These are phyloP conservation scores for Plectranthus barbatus DNA, from an alignment of 257 asterid genomes.

Conservation along the genomic window DNA sequence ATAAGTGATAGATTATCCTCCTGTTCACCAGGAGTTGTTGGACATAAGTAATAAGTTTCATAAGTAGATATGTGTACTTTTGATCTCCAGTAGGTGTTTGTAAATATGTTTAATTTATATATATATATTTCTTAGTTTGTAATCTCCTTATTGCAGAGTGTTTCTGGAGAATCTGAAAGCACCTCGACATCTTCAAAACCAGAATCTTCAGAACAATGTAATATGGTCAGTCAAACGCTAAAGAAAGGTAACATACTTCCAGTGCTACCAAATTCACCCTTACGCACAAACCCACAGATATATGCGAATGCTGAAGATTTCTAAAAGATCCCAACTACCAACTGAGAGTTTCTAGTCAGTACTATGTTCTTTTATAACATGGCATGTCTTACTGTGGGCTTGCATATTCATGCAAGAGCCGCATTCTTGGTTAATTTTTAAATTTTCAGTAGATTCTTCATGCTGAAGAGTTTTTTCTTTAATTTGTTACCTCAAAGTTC, in stretches of 20 bases:
- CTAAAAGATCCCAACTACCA: neutral
- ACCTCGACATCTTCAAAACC: slow-evolving; percentile 40
- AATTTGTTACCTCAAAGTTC: neutral
- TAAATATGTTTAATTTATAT: neutral
- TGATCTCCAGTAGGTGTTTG: neutral
- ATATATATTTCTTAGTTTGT: neutral
- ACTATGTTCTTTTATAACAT: neutral
- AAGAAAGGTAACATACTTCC: slow-evolving; percentile 52
- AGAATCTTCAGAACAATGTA: slow-evolving; percentile 43
- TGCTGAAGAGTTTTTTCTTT: neutral
- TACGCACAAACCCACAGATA: neutral
- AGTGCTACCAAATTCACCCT: neutral
- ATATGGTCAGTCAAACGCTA: slow-evolving; percentile 38
- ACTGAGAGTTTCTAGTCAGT: neutral
- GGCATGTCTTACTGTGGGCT: slow-evolving; percentile 2
- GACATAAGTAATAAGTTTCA: slow-evolving; percentile 2
- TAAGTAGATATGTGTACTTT: neutral
- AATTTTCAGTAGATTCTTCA: neutral
- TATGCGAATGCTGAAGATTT: slow-evolving; percentile 2
- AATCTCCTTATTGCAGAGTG: slow-evolving; percentile 42
- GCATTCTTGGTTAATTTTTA: neutral
- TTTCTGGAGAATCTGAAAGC: slow-evolving; percentile 59
- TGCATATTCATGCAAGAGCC: neutral
- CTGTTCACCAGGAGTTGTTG: slow-evolving; percentile 5
- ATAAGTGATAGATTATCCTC: neutral